Evolutionary conservation across 192 early-diverging fungal species (phyloP).

Genomic region (Backusella australiensis): DNA sequence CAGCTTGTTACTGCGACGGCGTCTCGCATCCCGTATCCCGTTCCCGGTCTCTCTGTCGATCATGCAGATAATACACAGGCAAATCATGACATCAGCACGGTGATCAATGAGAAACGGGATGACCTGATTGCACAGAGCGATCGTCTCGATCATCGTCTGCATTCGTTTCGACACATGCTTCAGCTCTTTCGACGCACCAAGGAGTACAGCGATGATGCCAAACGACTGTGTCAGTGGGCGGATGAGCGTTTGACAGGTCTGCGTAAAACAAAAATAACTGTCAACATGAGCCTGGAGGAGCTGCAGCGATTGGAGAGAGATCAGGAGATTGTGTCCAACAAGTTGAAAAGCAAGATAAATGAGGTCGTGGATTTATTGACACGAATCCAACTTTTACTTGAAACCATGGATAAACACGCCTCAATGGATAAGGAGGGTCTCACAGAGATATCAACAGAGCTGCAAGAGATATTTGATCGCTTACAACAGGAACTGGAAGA

Average conservation of each 20-base stretch:
- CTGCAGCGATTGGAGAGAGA: slow-evolving; percentile 6
- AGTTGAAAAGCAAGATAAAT: slow-evolving; percentile 6
- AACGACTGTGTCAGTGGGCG: background rate
- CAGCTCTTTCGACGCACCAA: slow-evolving; percentile 1
- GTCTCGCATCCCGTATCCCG: slow-evolving; percentile 18
- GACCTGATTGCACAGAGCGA: slow-evolving; percentile 7
- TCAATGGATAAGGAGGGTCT: slow-evolving; percentile 14
- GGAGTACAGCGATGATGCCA: background rate
- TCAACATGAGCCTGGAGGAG: slow-evolving; percentile 3
- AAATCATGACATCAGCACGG: slow-evolving; percentile 8
- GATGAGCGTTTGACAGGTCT: background rate
- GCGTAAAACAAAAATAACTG: background rate
- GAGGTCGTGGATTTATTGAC: slow-evolving; percentile 3
- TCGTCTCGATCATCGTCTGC: background rate
- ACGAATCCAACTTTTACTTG: slow-evolving; percentile 12
- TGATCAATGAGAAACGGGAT: background rate
- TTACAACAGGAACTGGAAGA: slow-evolving; percentile 5
- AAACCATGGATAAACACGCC: background rate
- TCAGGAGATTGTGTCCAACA: background rate
- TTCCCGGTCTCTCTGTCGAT: background rate
- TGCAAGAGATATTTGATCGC: slow-evolving; percentile 12
- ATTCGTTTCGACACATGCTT: slow-evolving; percentile 11
- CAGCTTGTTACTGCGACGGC: slow-evolving; percentile 17
- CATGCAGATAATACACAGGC: background rate
- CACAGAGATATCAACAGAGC: background rate